Evolutionary conservation across 129 eudicot genomes (phyloP).

Genomic region (Smallanthus sonchifolius): DNA sequence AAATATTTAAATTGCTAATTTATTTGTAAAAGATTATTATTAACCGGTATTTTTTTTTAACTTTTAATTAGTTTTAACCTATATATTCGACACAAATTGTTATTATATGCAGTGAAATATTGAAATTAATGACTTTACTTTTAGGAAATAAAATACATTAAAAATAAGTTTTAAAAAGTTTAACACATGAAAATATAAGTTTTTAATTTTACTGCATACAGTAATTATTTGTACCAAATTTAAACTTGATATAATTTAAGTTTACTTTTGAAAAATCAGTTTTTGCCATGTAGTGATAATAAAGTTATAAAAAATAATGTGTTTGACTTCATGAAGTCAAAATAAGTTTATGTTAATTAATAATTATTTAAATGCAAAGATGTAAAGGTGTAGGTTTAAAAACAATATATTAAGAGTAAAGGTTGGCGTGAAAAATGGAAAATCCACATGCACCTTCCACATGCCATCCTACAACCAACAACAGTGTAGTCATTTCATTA

Average conservation of each 20-base stretch:
- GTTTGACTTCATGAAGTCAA: neutral
- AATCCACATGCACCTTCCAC: constrained; percentile 11
- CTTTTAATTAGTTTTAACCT: neutral
- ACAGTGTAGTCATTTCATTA: neutral
- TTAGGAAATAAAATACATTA: no score
- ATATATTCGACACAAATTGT: no score
- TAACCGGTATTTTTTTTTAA: neutral
- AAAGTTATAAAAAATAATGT: neutral
- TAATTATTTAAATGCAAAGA: neutral
- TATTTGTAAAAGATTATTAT: neutral
- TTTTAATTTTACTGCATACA: no score
- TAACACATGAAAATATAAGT: no score
- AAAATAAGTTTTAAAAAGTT: no score
- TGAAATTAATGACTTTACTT: no score
- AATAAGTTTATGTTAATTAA: neutral
- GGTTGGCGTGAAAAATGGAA: constrained; percentile 25
- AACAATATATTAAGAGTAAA: neutral
- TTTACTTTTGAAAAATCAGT: no score
- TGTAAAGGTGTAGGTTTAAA: constrained; percentile 1
- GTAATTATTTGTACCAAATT: no score
- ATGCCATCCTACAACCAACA: constrained; percentile 17
- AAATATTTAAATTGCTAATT: neutral
- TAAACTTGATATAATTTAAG: no score
- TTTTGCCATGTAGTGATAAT: no score
- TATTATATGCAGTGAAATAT: no score